These are phyloP conservation scores for Globisporangium camurandrum DNA, from an alignment of 352 stramenopile genomes.

Conservation along the genomic window DNA sequence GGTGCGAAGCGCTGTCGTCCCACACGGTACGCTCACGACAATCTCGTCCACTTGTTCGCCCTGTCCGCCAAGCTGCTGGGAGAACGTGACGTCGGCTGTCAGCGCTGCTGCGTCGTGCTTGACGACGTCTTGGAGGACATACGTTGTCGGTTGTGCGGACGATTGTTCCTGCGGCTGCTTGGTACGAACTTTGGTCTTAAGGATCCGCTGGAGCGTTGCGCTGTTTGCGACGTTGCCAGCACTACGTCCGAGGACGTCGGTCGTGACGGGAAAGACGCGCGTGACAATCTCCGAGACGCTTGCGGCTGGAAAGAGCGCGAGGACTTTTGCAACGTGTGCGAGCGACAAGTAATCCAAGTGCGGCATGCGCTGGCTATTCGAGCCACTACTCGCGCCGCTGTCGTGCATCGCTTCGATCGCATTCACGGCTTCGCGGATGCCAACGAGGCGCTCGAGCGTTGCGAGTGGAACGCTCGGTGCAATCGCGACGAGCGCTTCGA, in stretches of 20 bases:
- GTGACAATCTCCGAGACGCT: conserved; percentile 27
- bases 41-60: conserved; percentile 5
- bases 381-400: not conserved
- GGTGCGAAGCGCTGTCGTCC: conserved; percentile 21
- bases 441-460: conserved; percentile 58
- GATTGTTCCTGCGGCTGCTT: conserved; percentile 14
- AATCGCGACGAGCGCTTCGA: conserved; percentile 41
- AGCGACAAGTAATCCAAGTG: conserved; percentile 66
- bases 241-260: conserved; percentile 36
- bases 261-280: conserved; percentile 53
- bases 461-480: conserved; percentile 41
- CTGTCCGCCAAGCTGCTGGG: no score
- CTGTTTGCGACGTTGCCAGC: conserved; percentile 31
- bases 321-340: conserved; percentile 43
- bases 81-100: conserved; percentile 20
- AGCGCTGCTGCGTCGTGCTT: conserved; percentile 18
- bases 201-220: conserved; percentile 44
- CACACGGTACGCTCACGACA: conserved; percentile 32
- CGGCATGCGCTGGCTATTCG: conserved; percentile 43
- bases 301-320: conserved; percentile 39
- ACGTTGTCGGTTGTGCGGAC: no score
- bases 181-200: conserved; percentile 36
- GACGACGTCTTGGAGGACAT: conserved; percentile 26
- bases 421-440: conserved; percentile 63
- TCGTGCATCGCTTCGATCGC: conserved; percentile 57